Evolutionary conservation across 202 grass and related monocot genomes (phyloP).

Genomic region (Miscanthus sacchariflorus): DNA sequence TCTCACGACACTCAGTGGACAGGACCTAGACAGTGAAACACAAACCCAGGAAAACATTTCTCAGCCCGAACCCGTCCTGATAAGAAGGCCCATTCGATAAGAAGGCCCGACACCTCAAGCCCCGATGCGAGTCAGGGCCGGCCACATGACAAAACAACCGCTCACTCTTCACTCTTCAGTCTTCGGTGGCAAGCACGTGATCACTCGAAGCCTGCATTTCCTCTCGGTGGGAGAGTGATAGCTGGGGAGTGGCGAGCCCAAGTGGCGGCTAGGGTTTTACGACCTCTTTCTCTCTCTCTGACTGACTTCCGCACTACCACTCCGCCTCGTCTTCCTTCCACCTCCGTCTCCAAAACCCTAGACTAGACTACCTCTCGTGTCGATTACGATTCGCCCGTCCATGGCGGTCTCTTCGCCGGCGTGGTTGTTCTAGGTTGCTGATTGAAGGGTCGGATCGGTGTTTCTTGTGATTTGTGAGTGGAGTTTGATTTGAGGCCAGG

Average conservation of each 20-base stretch:
- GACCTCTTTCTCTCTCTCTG: neutral
- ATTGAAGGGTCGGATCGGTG: neutral
- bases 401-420: slow-evolving; percentile 47
- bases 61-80: no score
- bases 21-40: no score
- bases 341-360: slow-evolving; percentile 53
- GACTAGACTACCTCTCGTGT: slow-evolving; percentile 3
- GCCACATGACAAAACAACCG: no score
- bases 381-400: neutral
- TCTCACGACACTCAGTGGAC: no score
- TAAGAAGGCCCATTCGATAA: no score
- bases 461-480: neutral
- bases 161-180: no score
- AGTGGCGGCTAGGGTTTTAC: slow-evolving; percentile 51
- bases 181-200: no score
- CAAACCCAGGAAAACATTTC: no score
- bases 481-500: neutral
- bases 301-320: neutral
- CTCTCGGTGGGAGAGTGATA: no score
- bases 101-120: no score
- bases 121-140: no score
- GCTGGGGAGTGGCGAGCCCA: neutral
- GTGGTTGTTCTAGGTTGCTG: slow-evolving; percentile 36
- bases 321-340: slow-evolving; percentile 1
- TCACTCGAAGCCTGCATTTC: no score